Percentiles rank a stretch among this genome's conserved stretches.
These are phyloP conservation scores for Tulasnella sp. DNA, from an alignment of 768 basidiomycete species.

Conservation along the genomic window DNA sequence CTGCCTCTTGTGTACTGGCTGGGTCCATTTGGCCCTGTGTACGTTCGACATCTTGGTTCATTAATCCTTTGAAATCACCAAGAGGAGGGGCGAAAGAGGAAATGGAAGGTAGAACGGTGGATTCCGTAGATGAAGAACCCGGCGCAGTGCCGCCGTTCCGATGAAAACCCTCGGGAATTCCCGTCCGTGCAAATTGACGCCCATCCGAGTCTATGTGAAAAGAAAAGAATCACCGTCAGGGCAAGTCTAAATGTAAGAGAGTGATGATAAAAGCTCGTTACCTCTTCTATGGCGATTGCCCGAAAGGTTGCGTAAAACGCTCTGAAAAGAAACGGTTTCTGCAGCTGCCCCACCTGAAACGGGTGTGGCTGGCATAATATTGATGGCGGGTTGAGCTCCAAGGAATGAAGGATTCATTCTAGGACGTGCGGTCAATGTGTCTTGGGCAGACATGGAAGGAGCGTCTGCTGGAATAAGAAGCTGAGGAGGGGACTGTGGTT, in stretches of 20 bases:
- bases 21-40: not conserved
- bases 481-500: slow-evolving; percentile 52
- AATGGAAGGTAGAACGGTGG: slow-evolving; percentile 2
- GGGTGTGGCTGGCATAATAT: slow-evolving; percentile 76
- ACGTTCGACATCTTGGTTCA: not conserved
- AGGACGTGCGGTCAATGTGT: slow-evolving; percentile 28
- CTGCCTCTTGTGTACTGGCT: too few relatives aligned
- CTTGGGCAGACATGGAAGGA: slow-evolving; percentile 37
- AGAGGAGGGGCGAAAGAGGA: slow-evolving; percentile 3
- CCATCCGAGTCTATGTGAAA: slow-evolving; percentile 1
- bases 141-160: not conserved
- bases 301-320: slow-evolving; percentile 34
- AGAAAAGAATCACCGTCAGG: slow-evolving; percentile 23
- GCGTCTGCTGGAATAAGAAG: slow-evolving; percentile 36
- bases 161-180: not conserved
- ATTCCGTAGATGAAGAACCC: not conserved
- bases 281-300: slow-evolving; percentile 37
- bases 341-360: slow-evolving; percentile 41
- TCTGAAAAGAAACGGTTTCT: slow-evolving; percentile 40
- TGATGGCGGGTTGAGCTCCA: slow-evolving; percentile 45
- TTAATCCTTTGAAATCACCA: slow-evolving; percentile 1
- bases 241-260: slow-evolving; percentile 23
- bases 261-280: not conserved
- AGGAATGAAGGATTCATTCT: slow-evolving; percentile 19
- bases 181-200: not conserved